phyloP scores from a whole-genome alignment of 2,329 filamentous ascomycete genomes.

The Truncatella angustata region DNA sequence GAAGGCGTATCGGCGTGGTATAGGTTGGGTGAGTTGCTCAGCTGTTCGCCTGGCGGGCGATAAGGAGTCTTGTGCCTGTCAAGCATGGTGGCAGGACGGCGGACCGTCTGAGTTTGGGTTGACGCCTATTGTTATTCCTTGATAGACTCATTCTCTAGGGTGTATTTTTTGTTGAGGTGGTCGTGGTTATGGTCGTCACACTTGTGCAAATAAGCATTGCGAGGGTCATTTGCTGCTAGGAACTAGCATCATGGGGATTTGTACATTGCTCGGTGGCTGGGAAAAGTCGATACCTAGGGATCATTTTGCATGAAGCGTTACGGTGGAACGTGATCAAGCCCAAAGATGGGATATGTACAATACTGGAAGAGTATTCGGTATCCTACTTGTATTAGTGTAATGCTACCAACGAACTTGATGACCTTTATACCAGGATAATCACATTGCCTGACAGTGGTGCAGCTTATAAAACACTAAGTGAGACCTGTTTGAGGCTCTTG shows the following conservation, averaged over 20 bases:
- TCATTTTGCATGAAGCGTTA: conserved; percentile 31
- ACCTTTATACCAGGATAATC: no score
- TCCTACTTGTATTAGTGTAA: conserved; percentile 29
- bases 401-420: conserved; percentile 20
- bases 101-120: neutral
- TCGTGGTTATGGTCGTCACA: neutral
- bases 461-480: neutral
- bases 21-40: neutral
- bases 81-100: neutral
- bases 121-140: conserved; percentile 3
- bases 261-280: conserved; percentile 32
- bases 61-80: neutral
- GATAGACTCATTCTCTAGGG: conserved; percentile 10
- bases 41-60: neutral
- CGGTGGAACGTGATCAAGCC: conserved; percentile 19
- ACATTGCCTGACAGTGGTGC: neutral
- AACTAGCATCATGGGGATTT: conserved; percentile 22
- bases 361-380: conserved; percentile 19
- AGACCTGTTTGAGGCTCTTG: neutral
- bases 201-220: conserved; percentile 21
- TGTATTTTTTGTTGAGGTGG: neutral
- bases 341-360: conserved; percentile 27
- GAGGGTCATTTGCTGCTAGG: conserved; percentile 16
- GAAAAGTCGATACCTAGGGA: conserved; percentile 22
- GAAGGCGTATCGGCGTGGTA: neutral